A percentile compares a stretch with the other conserved stretches of the same genome.
These are phyloP conservation scores for Cylindrodendrum hubeiense DNA, from an alignment of 2,329 filamentous ascomycete genomes.

Conservation along the genomic window DNA sequence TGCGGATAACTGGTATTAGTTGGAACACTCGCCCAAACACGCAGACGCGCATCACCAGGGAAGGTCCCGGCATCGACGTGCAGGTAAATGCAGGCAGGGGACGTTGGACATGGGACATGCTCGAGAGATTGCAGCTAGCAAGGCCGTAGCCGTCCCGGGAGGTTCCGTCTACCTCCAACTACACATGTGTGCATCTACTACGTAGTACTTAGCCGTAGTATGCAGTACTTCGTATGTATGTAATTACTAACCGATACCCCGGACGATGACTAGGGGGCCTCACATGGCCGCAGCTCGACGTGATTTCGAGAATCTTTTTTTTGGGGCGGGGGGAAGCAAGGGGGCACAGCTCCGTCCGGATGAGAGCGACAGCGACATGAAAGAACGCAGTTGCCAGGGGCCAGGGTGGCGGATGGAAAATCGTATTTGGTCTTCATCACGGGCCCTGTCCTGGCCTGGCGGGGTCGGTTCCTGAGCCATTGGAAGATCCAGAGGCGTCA, in stretches of 20 bases:
- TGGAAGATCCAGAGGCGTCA: conserved; percentile 1
- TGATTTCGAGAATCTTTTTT: conserved; percentile 26
- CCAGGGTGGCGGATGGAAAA: conserved; percentile 18
- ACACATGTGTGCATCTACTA: neutral
- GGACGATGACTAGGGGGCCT: conserved; percentile 1
- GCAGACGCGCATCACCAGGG: conserved; percentile 16
- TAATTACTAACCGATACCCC: conserved; percentile 6
- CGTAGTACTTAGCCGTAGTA: too few species aligned
- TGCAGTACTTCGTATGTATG: neutral
- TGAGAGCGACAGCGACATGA: neutral
- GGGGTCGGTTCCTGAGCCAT: conserved; percentile 6
- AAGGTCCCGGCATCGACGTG: conserved; percentile 13
- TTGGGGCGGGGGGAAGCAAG: neutral
- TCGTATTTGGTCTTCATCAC: conserved; percentile 13
- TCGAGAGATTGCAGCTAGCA: conserved; percentile 16
- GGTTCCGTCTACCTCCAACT: conserved; percentile 1
- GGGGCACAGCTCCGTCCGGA: neutral
- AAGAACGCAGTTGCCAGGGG: conserved; percentile 1
- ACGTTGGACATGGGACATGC: neutral
- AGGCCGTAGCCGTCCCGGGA: conserved; percentile 4
- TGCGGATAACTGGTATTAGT: conserved; percentile 4
- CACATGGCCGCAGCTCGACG: conserved; percentile 5
- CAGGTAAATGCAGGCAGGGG: conserved; percentile 14
- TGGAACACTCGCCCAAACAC: conserved; percentile 17
- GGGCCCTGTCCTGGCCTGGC: conserved; percentile 7